These are phyloP conservation scores for Colletotrichum higginsianum DNA, from an alignment of 2,329 filamentous ascomycete genomes.

Conservation along the genomic window DNA sequence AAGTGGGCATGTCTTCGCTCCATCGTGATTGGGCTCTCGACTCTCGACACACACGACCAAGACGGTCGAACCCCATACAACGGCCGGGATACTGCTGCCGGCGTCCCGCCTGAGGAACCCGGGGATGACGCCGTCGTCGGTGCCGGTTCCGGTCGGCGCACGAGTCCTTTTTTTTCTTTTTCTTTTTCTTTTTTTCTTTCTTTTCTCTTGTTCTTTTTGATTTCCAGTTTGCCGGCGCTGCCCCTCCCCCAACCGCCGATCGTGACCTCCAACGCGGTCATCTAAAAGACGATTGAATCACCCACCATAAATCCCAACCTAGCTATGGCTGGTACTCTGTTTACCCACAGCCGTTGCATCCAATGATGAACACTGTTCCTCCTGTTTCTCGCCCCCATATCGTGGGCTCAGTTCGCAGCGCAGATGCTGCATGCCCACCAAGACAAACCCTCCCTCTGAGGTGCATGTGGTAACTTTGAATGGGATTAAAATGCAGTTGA, in stretches of 20 bases:
- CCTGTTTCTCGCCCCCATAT: too few species aligned
- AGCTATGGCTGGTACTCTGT: too few species aligned
- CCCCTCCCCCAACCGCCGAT: not conserved
- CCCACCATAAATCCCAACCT: too few species aligned
- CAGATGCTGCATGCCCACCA: too few species aligned
- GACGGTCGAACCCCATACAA: not conserved
- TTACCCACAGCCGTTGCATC: too few species aligned
- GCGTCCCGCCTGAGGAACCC: slow-evolving; percentile 1
- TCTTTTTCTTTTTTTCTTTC: not conserved
- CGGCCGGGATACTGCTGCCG: slow-evolving; percentile 5
- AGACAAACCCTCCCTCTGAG: too few species aligned
- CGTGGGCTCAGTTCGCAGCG: too few species aligned
- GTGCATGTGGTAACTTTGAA: too few species aligned
- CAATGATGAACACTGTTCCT: too few species aligned
- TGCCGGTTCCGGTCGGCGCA: slow-evolving; percentile 27
- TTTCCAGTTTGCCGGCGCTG: not conserved
- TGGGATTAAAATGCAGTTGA: too few species aligned
- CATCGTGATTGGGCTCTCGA: not conserved
- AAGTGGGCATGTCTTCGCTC: slow-evolving; percentile 1
- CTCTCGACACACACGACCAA: not conserved
- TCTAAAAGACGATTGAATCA: too few species aligned
- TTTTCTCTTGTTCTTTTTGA: not conserved
- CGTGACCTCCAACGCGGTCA: too few species aligned
- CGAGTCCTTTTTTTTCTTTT: not conserved
- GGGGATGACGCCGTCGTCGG: slow-evolving; percentile 17